phyloP scores from a whole-genome alignment of 2,329 filamentous ascomycete species.

The Claviceps purpurea region DNA sequence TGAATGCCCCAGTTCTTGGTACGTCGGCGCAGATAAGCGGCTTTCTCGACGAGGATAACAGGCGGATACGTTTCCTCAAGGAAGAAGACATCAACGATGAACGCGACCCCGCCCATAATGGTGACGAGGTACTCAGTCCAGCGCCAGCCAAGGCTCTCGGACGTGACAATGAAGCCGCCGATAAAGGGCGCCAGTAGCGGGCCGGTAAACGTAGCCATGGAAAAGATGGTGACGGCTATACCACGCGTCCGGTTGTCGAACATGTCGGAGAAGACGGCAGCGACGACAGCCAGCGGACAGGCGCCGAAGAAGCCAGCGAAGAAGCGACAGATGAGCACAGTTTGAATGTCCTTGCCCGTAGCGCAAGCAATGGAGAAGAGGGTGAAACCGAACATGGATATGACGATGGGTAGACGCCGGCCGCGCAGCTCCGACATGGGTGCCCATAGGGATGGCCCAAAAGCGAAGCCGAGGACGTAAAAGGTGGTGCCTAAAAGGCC shows the following conservation, averaged over 20 bases:
- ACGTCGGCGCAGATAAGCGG: slow-evolving; percentile 44
- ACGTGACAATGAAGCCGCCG: slow-evolving; percentile 52
- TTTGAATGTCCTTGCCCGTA: slow-evolving; percentile 53
- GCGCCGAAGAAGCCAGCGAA: slow-evolving; percentile 62
- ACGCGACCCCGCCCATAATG: slow-evolving; percentile 50
- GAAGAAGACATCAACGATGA: slow-evolving; percentile 46
- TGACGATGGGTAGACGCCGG: slow-evolving; percentile 45
- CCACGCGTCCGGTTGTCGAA: slow-evolving; percentile 51
- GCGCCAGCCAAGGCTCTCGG: slow-evolving; percentile 52
- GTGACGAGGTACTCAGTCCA: slow-evolving; percentile 55
- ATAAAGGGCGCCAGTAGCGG: slow-evolving; percentile 56
- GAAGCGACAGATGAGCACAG: slow-evolving; percentile 58
- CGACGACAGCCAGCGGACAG: slow-evolving; percentile 54
- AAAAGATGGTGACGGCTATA: slow-evolving; percentile 29
- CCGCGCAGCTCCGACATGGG: slow-evolving; percentile 62
- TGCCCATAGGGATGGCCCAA: slow-evolving; percentile 59
- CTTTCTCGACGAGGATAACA: slow-evolving; percentile 48
- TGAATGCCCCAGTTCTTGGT: slow-evolving; percentile 60
- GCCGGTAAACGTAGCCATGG: slow-evolving; percentile 46
- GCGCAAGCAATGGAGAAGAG: slow-evolving; percentile 53
- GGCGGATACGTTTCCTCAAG: slow-evolving; percentile 59
- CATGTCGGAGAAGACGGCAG: slow-evolving; percentile 60
- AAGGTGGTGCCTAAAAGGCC: slow-evolving; percentile 52
- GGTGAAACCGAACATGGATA: slow-evolving; percentile 56
- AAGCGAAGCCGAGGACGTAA: slow-evolving; percentile 59